Evolutionary conservation across 768 basidiomycete species (phyloP).

Genomic region (Pisolithus orientalis): DNA sequence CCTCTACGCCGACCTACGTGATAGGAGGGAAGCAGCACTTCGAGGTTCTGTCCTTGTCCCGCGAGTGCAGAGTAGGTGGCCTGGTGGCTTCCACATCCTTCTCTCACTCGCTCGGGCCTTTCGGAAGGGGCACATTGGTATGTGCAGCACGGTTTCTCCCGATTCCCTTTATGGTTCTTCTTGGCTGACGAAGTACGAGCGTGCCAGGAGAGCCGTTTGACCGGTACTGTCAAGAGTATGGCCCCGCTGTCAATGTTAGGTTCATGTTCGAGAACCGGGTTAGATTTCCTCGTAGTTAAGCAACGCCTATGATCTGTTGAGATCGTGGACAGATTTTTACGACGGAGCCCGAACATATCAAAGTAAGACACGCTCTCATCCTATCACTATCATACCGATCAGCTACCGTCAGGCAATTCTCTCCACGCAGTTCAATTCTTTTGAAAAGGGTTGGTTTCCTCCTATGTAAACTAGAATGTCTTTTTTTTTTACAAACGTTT

Average conservation of each 20-base stretch:
- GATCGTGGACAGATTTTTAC: slow-evolving; percentile 35
- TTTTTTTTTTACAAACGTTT: slow-evolving; percentile 14
- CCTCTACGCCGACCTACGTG: slow-evolving; percentile 43
- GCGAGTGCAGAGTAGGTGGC: slow-evolving; percentile 27
- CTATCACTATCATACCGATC: not conserved
- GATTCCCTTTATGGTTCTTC: not conserved
- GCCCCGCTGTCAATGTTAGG: slow-evolving; percentile 27
- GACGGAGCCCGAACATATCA: slow-evolving; percentile 43
- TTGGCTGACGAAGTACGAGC: not conserved
- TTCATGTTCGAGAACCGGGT: slow-evolving; percentile 36
- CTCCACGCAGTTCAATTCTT: slow-evolving; percentile 38
- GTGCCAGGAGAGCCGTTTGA: slow-evolving; percentile 23
- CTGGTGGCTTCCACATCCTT: slow-evolving; percentile 32
- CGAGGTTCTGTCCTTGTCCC: slow-evolving; percentile 23
- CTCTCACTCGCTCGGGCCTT: slow-evolving; percentile 15
- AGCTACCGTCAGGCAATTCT: slow-evolving; percentile 31
- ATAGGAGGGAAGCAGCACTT: slow-evolving; percentile 16
- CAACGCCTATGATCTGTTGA: not conserved
- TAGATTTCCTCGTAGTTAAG: slow-evolving; percentile 5
- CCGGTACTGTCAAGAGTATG: slow-evolving; percentile 19
- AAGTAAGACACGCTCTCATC: slow-evolving; percentile 16
- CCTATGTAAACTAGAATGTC: slow-evolving; percentile 5
- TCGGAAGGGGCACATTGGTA: slow-evolving; percentile 24
- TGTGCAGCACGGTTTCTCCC: not conserved
- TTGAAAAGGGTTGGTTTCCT: slow-evolving; percentile 30